Conservation (phyloP, 768 basidiomycete species). For the Auriculariales sp. region DNA sequence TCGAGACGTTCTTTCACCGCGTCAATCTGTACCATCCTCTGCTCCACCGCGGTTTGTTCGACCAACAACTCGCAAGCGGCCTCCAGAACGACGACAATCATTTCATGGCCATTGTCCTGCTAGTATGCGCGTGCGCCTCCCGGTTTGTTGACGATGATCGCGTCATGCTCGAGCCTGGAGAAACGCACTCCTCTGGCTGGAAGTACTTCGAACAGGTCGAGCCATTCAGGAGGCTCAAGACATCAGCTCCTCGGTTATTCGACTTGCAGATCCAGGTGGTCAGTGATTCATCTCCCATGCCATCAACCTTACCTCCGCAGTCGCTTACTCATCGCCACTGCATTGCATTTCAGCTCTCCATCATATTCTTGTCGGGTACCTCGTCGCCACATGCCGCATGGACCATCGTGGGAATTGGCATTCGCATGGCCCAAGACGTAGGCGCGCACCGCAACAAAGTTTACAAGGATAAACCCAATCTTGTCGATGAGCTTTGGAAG, state of each 20-base stretch:
- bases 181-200: constrained; percentile 40
- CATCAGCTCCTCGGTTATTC: constrained; percentile 42
- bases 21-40: constrained; percentile 49
- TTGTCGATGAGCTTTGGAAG: constrained; percentile 64
- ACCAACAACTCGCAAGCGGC: constrained; percentile 30
- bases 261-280: constrained; percentile 53
- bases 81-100: constrained; percentile 32
- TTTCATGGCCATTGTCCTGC: constrained; percentile 47
- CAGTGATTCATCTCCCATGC: constrained; percentile 22
- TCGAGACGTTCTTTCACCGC: constrained; percentile 50
- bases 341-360: constrained; percentile 20
- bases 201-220: constrained; percentile 46
- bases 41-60: constrained; percentile 59
- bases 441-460: constrained; percentile 44
- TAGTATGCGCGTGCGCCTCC: constrained; percentile 59
- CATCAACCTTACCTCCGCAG: constrained; percentile 1
- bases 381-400: constrained; percentile 52
- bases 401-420: constrained; percentile 49
- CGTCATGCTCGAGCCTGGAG: constrained; percentile 26
- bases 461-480: constrained; percentile 16
- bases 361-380: constrained; percentile 27
- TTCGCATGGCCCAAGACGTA: constrained; percentile 61
- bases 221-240: constrained; percentile 39
- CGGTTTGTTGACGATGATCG: constrained; percentile 44
- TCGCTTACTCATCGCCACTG: constrained; percentile 7